Conservation (phyloP, 495 filamentous ascomycete species). For the Xylaria cubensis region DNA sequence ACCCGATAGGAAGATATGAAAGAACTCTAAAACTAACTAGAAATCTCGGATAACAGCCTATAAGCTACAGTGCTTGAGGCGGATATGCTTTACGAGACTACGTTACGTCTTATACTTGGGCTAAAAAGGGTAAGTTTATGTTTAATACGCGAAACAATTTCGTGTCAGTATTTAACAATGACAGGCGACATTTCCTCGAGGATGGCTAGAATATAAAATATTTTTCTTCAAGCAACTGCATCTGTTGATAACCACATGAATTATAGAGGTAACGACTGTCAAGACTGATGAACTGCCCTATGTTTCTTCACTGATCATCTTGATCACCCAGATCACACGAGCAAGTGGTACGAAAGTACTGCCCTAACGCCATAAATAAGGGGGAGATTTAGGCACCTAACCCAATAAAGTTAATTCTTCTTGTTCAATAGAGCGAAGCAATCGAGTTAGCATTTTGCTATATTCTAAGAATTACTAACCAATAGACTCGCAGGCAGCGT, state of each 20-base stretch:
- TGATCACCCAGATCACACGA: not conserved
- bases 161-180: too few species aligned
- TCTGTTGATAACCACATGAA: not conserved
- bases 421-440: not conserved
- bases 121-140: too few species aligned
- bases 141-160: too few species aligned
- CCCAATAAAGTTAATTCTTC: not conserved
- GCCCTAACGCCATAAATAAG: not conserved
- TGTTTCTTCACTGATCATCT: not conserved
- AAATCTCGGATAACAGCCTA: too few species aligned
- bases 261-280: not conserved
- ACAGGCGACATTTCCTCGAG: too few species aligned
- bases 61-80: too few species aligned
- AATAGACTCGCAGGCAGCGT: conserved; percentile 13
- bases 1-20: too few species aligned
- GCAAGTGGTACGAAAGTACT: not conserved
- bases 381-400: not conserved
- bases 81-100: too few species aligned
- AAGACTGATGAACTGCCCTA: not conserved
- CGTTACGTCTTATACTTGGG: too few species aligned
- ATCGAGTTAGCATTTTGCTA: not conserved
- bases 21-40: too few species aligned
- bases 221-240: not conserved
- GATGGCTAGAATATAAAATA: too few species aligned
- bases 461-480: not conserved